Evolutionary conservation across 2,329 filamentous ascomycete species (phyloP).

Genomic region (Dactylellina haptotyla): DNA sequence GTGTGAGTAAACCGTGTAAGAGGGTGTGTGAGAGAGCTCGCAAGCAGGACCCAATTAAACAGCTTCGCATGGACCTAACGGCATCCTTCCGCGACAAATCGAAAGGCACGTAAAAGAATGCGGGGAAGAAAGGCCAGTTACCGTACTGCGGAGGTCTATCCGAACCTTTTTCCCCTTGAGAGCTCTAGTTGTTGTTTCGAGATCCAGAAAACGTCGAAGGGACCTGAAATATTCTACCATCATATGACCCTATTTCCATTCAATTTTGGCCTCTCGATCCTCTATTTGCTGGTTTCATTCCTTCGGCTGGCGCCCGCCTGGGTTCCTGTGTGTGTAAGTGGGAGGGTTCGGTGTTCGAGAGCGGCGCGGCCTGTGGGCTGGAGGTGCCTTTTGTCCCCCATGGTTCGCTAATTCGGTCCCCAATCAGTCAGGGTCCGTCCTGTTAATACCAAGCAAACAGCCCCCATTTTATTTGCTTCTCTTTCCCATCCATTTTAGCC

Average conservation of each 20-base stretch:
- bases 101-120: too few relatives aligned
- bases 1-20: too few relatives aligned
- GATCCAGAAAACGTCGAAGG: not conserved
- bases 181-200: too few relatives aligned
- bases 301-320: slow-evolving; percentile 18
- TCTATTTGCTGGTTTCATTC: not conserved
- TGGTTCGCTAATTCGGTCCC: slow-evolving; percentile 32
- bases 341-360: too few relatives aligned
- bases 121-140: slow-evolving; percentile 14
- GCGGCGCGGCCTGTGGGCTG: slow-evolving; percentile 11
- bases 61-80: slow-evolving; percentile 28
- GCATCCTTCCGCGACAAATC: slow-evolving; percentile 27
- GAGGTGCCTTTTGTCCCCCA: slow-evolving; percentile 13
- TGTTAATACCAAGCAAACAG: not conserved
- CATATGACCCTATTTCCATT: slow-evolving; percentile 15
- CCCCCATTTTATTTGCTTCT: not conserved
- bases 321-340: too few relatives aligned
- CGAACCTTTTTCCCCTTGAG: too few relatives aligned
- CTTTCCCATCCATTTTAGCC: slow-evolving; percentile 19
- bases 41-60: not conserved
- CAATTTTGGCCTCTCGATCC: not conserved
- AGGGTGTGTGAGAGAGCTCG: slow-evolving; percentile 15
- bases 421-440: slow-evolving; percentile 30
- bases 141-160: slow-evolving; percentile 13
- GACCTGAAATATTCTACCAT: not conserved